Conservation (phyloP, 2,329 filamentous ascomycete species). For the Phaeosphaeriaceae sp. region DNA sequence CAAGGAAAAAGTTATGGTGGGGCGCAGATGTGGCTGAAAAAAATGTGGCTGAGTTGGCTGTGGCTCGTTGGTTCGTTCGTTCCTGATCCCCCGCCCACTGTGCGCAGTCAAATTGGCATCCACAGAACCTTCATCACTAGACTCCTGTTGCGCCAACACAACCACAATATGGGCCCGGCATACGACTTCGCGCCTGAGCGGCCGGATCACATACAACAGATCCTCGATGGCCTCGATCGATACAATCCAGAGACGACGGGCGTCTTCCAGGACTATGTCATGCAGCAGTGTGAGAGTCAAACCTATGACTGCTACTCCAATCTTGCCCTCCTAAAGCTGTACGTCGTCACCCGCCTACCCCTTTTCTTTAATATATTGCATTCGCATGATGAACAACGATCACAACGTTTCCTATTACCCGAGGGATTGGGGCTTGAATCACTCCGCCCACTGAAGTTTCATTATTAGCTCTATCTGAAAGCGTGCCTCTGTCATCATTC, state of each 20-base stretch:
- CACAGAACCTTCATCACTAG: conserved; percentile 19
- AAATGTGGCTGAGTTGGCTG: no score
- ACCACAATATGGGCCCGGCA: conserved; percentile 56
- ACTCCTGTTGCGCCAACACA: conserved; percentile 33
- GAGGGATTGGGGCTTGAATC: conserved; percentile 69
- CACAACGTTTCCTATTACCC: conserved; percentile 99
- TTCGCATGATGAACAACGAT: conserved; percentile 71
- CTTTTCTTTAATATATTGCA: conserved; percentile 35
- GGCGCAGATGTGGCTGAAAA: neutral
- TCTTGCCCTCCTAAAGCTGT: conserved; percentile 95
- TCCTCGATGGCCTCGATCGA: conserved; percentile 95
- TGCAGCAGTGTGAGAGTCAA: conserved; percentile 92
- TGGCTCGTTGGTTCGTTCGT: conserved; percentile 9
- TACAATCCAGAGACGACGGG: conserved; percentile 98
- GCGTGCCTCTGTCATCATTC: conserved; percentile 11
- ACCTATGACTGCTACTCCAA: conserved; percentile 97
- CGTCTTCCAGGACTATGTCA: conserved; percentile 92
- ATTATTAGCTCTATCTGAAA: conserved; percentile 79
- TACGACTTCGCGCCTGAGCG: conserved; percentile 91
- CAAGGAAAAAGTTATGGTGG: conserved; percentile 5
- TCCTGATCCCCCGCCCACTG: conserved; percentile 17
- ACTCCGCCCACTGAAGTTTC: conserved; percentile 70
- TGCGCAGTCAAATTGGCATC: conserved; percentile 18
- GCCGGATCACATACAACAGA: conserved; percentile 88
- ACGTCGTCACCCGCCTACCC: conserved; percentile 58